Evolutionary conservation across 1,139 yeast genomes (phyloP).

Genomic region (Blastobotrys illinoisensis): DNA sequence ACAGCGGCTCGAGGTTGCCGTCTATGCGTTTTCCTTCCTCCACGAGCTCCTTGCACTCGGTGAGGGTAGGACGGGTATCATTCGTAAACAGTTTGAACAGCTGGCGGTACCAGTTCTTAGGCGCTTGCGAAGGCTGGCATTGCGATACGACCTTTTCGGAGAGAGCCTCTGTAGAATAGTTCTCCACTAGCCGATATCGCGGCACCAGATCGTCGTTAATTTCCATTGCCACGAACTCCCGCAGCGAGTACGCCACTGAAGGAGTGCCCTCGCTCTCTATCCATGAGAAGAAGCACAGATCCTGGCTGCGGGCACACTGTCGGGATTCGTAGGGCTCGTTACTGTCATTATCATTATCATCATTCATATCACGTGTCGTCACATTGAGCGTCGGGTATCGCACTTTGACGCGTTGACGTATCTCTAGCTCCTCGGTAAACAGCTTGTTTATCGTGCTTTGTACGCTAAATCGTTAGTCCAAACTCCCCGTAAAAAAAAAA

Average conservation of each 20-base stretch:
- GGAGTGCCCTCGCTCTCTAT: slow-evolving; percentile 11
- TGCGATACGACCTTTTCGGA: background rate
- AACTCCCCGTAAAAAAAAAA: background rate
- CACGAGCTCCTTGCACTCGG: slow-evolving; percentile 41
- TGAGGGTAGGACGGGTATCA: slow-evolving; percentile 45
- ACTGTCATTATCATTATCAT: background rate
- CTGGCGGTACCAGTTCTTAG: slow-evolving; percentile 47
- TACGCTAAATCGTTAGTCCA: background rate
- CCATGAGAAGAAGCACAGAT: slow-evolving; percentile 27
- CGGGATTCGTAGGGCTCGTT: background rate
- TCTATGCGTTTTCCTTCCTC: slow-evolving; percentile 54
- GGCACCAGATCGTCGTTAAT: slow-evolving; percentile 13
- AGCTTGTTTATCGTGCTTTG: background rate
- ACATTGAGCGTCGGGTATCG: slow-evolving; percentile 6
- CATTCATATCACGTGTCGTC: background rate
- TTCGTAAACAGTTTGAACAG: slow-evolving; percentile 41
- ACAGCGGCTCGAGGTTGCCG: slow-evolving; percentile 32
- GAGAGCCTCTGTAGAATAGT: background rate
- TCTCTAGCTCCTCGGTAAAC: slow-evolving; percentile 6
- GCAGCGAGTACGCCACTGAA: slow-evolving; percentile 37
- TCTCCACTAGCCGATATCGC: slow-evolving; percentile 13
- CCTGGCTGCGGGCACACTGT: slow-evolving; percentile 24
- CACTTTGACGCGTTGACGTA: slow-evolving; percentile 4
- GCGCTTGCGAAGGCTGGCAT: slow-evolving; percentile 24
- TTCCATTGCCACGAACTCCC: slow-evolving; percentile 38